These are phyloP conservation scores for Penicillium subrubescens DNA, from an alignment of 495 filamentous ascomycete species.

Conservation along the genomic window DNA sequence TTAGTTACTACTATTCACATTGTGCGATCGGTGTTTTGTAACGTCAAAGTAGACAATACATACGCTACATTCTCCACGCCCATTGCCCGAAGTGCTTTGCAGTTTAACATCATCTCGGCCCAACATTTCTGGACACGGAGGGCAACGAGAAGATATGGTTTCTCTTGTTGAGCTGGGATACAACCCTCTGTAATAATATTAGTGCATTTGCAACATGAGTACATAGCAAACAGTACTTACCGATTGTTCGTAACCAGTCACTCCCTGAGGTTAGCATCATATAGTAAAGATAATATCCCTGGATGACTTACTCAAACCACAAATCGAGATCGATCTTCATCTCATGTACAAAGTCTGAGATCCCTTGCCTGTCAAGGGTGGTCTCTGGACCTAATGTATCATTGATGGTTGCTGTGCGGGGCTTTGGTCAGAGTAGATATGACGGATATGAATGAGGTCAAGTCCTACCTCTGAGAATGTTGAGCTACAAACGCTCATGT, in stretches of 20 bases:
- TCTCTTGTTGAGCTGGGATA: conserved; percentile 32
- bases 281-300: no score
- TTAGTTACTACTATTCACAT: background rate
- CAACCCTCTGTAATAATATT: conserved; percentile 23
- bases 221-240: conserved; percentile 19
- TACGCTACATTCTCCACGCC: conserved; percentile 52
- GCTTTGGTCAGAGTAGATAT: background rate
- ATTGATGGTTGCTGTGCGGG: conserved; percentile 34
- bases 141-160: conserved; percentile 39
- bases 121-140: conserved; percentile 49
- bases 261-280: conserved; percentile 30
- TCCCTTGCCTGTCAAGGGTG: conserved; percentile 26
- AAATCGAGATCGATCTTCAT: conserved; percentile 49
- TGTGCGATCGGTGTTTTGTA: no score
- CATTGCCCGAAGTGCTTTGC: conserved; percentile 49
- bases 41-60: background rate
- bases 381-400: conserved; percentile 29
- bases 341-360: conserved; percentile 46
- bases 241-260: conserved; percentile 49
- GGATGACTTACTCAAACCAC: conserved; percentile 46
- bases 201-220: background rate
- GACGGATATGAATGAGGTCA: background rate
- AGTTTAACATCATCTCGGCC: conserved; percentile 52
- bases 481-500: conserved; percentile 30
- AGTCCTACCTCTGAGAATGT: conserved; percentile 42